Evolutionary conservation across 768 basidiomycete species (phyloP), one percentile per base, ranked within the genome.

Genomic region (Macrolepiota albuminosa): DNA sequence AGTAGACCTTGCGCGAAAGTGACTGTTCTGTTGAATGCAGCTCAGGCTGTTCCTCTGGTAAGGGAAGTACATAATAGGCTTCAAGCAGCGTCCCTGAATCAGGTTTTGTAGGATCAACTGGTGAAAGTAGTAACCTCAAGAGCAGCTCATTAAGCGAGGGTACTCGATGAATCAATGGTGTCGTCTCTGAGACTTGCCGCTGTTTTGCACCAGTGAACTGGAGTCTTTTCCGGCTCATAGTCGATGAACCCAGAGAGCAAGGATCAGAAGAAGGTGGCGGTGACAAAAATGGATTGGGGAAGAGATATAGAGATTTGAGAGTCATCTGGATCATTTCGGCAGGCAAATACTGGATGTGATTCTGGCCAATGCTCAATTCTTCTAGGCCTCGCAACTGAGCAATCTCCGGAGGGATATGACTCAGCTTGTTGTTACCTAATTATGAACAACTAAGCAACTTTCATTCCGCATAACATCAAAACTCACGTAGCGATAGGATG

Each of bases 401-500:
- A 39, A 91, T 85, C 54, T 87, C 87, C 0, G 89, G 82, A 1
- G 89, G 88, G 21, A 91, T 69, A 43, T 72, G 74, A 1, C 71
- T 76, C 6, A 92, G 70, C 11, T 68, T 65, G 65, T 92, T 92
- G 5, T 72, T 72, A 3, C 86, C 89, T 89, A 77, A 66, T 47
- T 31, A 54, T 26, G 1, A 45, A 36, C 18, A 43, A 75, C 75
- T 31, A 31, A 57, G 40, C 34, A 29, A 33, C 34, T n/a, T 43
- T 56, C 39, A n/a, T n/a, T 37, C 9, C 4, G 14, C 21, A 21
- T 13, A 54, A 18, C 18, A 33, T 21, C 53, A 26, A 64, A 4
- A 80, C 87, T 53, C 66, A 91, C 89, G 78, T 37, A 91, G 69
- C 56, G 81, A 83, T 0, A 92, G 75, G 2, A 89, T 78, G 1